Evolutionary conservation across 495 filamentous ascomycete species (phyloP), one percentile per base, ranked within the genome.

Genomic region (Aspergillus leporis): DNA sequence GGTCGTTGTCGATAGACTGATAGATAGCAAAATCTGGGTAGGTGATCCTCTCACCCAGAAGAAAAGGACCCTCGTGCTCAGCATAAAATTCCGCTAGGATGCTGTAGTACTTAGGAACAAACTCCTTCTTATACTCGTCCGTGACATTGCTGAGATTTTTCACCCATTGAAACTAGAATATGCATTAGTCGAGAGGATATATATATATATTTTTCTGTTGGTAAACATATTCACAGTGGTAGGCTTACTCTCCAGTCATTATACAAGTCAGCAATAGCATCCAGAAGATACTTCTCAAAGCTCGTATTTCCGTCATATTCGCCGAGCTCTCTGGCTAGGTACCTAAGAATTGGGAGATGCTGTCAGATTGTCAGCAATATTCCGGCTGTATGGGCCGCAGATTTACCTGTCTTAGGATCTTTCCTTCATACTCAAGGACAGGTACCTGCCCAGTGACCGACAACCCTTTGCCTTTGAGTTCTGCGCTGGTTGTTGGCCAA

Each of bases 201-300:
- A 32, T 32, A 5, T 32, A 5, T 32, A 10, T 10, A 5, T 32
- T 10, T 32, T 5, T 32, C 10, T 32, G 5, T 10, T 5, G 31
- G 10, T 32, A 32, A 5, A 5, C 10, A 12, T 36, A 4, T 4
- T 36, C 34, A 14, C 9, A 36, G 31, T 45, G 19, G 28, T 5
- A 25, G 21, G n/a, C 53, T 13, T 51, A 67, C 66, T 57, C 67
- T 64, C 70, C 75, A 78, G 43, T 79, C 78, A 45, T 68, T 61
- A 25, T 72, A 76, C 49, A 79, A 70, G 63, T 81, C 78, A 16
- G 74, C 64, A 3, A 79, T 73, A 6, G 66, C 67, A 62, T 81
- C 77, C 18, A 73, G 70, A 47, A 67, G 59, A 41, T 76, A 80
- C 64, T 73, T 78, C 62, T 78, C 77, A 8, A 61, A 57, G 38